These are phyloP conservation scores for Trichoderma koningiopsis DNA, from an alignment of 2,329 filamentous ascomycete genomes.

Conservation along the genomic window DNA sequence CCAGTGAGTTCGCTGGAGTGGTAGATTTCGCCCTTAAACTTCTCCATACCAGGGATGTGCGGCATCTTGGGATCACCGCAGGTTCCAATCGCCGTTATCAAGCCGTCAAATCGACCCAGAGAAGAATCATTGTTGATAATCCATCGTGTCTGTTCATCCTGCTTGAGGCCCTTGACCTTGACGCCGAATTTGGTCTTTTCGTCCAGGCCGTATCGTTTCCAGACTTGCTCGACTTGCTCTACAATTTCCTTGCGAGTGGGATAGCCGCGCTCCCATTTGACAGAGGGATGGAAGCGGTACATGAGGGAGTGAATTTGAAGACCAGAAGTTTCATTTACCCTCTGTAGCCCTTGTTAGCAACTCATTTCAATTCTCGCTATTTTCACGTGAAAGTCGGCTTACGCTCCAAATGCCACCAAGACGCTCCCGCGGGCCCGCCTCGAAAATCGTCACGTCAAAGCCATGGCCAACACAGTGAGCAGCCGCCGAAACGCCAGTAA, in stretches of 20 bases:
- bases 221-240: constrained; percentile 69
- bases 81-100: constrained; percentile 77
- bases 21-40: constrained; percentile 70
- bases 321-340: constrained; percentile 79
- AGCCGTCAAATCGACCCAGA: constrained; percentile 74
- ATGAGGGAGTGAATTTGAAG: constrained; percentile 84
- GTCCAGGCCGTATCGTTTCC: constrained; percentile 74
- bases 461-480: constrained; percentile 84
- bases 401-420: constrained; percentile 83
- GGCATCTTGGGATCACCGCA: constrained; percentile 79
- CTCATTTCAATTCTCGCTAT: no score
- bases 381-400: constrained; percentile 35
- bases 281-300: constrained; percentile 84
- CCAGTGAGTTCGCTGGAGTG: constrained; percentile 76
- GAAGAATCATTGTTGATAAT: constrained; percentile 76
- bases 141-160: constrained; percentile 70
- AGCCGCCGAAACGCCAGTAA: constrained; percentile 77
- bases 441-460: constrained; percentile 79
- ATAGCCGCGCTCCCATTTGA: constrained; percentile 75
- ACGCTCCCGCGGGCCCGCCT: constrained; percentile 65
- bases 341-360: constrained; percentile 44
- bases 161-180: constrained; percentile 68
- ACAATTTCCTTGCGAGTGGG: constrained; percentile 76
- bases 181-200: constrained; percentile 72
- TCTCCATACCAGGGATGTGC: constrained; percentile 67